Percentiles rank a stretch among this genome's conserved stretches.
Conservation (phyloP, 129 eudicot genomes). For the Lactuca saligna region DNA sequence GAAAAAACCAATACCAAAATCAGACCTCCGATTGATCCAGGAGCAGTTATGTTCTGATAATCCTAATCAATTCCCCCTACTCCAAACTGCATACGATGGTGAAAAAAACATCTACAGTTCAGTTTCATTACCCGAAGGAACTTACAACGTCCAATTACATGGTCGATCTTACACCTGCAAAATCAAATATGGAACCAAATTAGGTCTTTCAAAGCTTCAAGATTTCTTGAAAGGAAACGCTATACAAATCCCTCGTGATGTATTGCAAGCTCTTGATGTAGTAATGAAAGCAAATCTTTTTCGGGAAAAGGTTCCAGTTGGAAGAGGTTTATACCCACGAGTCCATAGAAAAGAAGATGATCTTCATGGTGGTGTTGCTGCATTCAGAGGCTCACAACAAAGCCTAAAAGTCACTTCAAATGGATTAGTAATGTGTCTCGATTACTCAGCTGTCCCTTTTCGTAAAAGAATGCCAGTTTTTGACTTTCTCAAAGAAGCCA, state of each 20-base stretch:
- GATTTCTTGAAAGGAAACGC: conserved; percentile 50
- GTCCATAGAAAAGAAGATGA: conserved; percentile 37
- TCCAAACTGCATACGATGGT: conserved; percentile 67
- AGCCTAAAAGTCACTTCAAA: conserved; percentile 64
- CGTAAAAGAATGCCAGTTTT: conserved; percentile 63
- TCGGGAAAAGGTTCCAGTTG: conserved; percentile 42
- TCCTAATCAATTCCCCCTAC: conserved; percentile 36
- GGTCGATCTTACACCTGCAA: conserved; percentile 39
- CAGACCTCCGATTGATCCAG: conserved; percentile 34
- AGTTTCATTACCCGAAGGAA: conserved; percentile 42
- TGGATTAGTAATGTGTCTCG: conserved; percentile 57
- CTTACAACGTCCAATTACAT: conserved; percentile 42
- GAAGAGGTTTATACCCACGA: conserved; percentile 45
- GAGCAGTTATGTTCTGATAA: conserved; percentile 39
- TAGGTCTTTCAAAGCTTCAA: conserved; percentile 47
- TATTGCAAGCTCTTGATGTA: conserved; percentile 61
- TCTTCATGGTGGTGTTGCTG: conserved; percentile 55
- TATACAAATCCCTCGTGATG: conserved; percentile 51
- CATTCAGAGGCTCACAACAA: conserved; percentile 61
- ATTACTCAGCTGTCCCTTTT: conserved; percentile 55
- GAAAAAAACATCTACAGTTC: conserved; percentile 62
- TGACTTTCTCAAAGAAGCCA: conserved; percentile 52
- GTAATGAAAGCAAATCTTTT: conserved; percentile 70
- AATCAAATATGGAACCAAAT: conserved; percentile 47
- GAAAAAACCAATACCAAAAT: conserved; percentile 37